A percentile compares a stretch with the other conserved stretches of the same genome.
Conservation (phyloP, 306 rosid species). For the Ammopiptanthus mongolicus region DNA sequence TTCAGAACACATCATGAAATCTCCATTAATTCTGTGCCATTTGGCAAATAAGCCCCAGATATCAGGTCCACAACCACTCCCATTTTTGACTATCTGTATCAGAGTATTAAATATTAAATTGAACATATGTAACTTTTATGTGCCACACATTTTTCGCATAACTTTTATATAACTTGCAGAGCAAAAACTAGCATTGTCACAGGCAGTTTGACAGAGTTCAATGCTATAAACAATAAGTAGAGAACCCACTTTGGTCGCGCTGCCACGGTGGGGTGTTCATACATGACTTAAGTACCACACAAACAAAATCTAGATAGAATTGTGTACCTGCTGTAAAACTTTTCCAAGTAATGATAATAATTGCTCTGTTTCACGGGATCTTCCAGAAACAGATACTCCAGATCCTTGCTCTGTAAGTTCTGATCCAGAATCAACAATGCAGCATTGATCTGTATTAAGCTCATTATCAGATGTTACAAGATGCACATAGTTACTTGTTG, state of each 20-base stretch:
- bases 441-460: constrained; percentile 8
- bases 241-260: not conserved
- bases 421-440: constrained; percentile 26
- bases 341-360: constrained; percentile 63
- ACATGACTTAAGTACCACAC: not conserved
- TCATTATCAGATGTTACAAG: constrained; percentile 28
- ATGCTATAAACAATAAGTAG: not conserved
- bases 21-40: constrained; percentile 91
- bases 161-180: not conserved
- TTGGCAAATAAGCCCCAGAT: constrained; percentile 88
- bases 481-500: constrained; percentile 18
- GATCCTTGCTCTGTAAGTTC: constrained; percentile 33
- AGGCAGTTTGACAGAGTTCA: not conserved
- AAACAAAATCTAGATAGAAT: constrained; percentile 14
- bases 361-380: constrained; percentile 58
- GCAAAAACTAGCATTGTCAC: not conserved
- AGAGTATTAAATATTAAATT: constrained; percentile 22
- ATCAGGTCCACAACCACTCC: constrained; percentile 60
- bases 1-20: constrained; percentile 81
- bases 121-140: not conserved
- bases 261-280: not conserved
- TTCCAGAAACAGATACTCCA: constrained; percentile 34
- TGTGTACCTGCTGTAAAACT: constrained; percentile 68
- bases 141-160: not conserved
- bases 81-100: constrained; percentile 67